phyloP scores from a whole-genome alignment of 169 alveolate genomes.

The Plasmodium berghei region DNA sequence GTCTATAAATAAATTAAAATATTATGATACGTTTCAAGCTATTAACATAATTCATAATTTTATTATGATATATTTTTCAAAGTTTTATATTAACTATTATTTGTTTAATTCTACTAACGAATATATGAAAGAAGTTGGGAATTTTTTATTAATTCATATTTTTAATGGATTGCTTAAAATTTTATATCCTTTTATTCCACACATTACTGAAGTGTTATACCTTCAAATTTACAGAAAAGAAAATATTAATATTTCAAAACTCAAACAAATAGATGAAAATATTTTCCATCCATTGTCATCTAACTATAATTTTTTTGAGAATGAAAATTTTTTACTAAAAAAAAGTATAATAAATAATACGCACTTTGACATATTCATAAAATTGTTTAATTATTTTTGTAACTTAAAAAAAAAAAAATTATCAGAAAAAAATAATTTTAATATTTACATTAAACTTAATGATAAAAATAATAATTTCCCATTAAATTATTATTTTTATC shows the following conservation, averaged over 20 bases:
- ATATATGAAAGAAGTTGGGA: neutral
- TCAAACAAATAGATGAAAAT: neutral
- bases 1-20: slow-evolving; percentile 11
- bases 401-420: slow-evolving; percentile 7
- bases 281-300: neutral
- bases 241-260: neutral
- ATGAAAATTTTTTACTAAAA: neutral
- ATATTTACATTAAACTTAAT: too few species aligned
- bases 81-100: slow-evolving; percentile 31
- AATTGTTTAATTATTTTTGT: slow-evolving; percentile 1
- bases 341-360: neutral
- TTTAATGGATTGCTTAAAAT: slow-evolving; percentile 34
- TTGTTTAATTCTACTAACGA: neutral
- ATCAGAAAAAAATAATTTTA: too few species aligned
- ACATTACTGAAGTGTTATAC: slow-evolving; percentile 32
- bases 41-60: slow-evolving; percentile 13
- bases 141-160: slow-evolving; percentile 8
- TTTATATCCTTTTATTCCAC: slow-evolving; percentile 50
- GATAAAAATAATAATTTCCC: too few species aligned
- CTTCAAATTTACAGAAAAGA: slow-evolving; percentile 10
- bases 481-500: too few species aligned
- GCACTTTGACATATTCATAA: neutral
- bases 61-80: slow-evolving; percentile 29
- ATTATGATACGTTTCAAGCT: slow-evolving; percentile 1
- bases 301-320: slow-evolving; percentile 33